Base-by-base conservation (phyloP, 2,329 filamentous ascomycete species). In the Lomentospora prolificans region DNA sequence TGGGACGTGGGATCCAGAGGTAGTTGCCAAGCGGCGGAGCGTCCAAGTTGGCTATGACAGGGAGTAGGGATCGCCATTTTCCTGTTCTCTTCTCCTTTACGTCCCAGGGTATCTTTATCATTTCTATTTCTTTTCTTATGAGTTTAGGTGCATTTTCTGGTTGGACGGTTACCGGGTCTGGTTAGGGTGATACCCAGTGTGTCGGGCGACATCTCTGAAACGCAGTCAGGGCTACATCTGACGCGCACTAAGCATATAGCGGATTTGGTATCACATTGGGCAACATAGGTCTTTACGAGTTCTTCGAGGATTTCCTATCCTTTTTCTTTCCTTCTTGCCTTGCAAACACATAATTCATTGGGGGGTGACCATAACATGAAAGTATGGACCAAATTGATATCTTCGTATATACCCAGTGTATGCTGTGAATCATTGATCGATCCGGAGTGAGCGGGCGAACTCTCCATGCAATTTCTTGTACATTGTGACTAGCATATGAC, bases 1-100 rank as follows among this genome's bases (percentile, higher is more conserved):
- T 0, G 83, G 83, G 1, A 72, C 72, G 3, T 86, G 83, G 83
- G 76, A 85, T 62, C 69, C 79, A 2, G 74, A 75, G 24, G 69
- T 68, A 1, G 79, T 76, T 10, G 75, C 75, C 19, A 55, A 24
- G 50, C n/a, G 53, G 25, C 39, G 53, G 28, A 50, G 53, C 3
- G 3, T 22, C 22, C 41, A 31, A 14, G 48, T 51, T 25, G 22
- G 22, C 25, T 51, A 55, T 14, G 52, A 28, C 8, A 25, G 27
- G 12, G 25, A 24, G 19, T 33, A 33, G 28, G 10, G 53, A 27
- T 25, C 19, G 12, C 27, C 28, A 4, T 52, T 25, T 17, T 39
- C 53, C 30, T 1, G 24, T 24, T 19, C 24, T 25, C 36, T 22
- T 25, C 22, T 28, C 17, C 31, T 28, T 31, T n/a, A n/a, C n/a